Percentiles rank a stretch among this genome's conserved stretches.
These are phyloP conservation scores for Cucurbita pepo DNA, from an alignment of 306 rosid species.

Conservation along the genomic window DNA sequence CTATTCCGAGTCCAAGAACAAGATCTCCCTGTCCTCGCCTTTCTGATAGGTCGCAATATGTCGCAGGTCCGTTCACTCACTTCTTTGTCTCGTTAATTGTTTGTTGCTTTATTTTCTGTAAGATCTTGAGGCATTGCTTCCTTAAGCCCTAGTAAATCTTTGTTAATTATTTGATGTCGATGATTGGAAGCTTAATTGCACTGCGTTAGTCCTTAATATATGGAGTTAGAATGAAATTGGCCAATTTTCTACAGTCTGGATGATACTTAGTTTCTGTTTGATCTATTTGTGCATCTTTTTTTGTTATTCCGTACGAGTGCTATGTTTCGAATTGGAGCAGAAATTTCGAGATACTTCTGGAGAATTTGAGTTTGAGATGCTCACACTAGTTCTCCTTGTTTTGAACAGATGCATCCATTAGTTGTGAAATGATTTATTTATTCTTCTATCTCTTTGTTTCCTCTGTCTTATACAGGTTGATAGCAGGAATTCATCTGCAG, in stretches of 20 bases:
- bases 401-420: background rate
- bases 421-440: background rate
- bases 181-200: background rate
- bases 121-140: background rate
- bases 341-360: background rate
- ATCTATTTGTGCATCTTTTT: background rate
- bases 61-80: constrained; percentile 29
- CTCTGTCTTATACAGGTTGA: constrained; percentile 42
- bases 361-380: background rate
- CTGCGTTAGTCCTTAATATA: background rate
- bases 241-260: background rate
- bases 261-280: background rate
- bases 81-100: background rate
- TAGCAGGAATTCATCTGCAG: constrained; percentile 85
- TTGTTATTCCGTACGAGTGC: background rate
- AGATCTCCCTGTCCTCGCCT: background rate
- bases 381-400: background rate
- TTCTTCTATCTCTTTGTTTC: background rate
- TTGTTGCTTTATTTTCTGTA: background rate
- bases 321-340: background rate
- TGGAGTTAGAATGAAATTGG: background rate
- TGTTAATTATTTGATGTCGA: too few relatives aligned
- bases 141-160: constrained; percentile 7
- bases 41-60: constrained; percentile 14
- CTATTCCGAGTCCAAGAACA: background rate